phyloP scores from a whole-genome alignment of 2,329 filamentous ascomycete species.

The Aspergillus piperis region DNA sequence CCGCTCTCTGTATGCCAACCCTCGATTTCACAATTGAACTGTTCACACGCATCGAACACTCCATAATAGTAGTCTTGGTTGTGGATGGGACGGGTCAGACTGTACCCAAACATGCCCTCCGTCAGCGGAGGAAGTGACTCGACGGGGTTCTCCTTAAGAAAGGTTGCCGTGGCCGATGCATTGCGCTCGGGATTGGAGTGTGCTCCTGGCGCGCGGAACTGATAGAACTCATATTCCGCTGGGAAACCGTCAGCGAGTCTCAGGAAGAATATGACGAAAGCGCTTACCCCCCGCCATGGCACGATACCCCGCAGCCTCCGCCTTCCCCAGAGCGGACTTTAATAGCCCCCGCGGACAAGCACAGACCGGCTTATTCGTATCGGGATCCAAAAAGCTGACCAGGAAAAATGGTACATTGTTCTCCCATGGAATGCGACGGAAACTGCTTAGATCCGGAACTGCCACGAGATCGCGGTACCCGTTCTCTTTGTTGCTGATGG shows the following conservation, averaged over 20 bases:
- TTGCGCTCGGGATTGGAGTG: conserved; percentile 56
- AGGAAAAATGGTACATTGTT: conserved; percentile 82
- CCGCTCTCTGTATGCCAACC: conserved; percentile 96
- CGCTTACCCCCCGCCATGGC: conserved; percentile 85
- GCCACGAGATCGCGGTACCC: conserved; percentile 86
- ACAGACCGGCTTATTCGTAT: conserved; percentile 69
- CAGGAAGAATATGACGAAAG: too few relatives aligned
- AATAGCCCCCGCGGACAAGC: conserved; percentile 79
- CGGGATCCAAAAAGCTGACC: conserved; percentile 79
- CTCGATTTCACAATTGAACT: conserved; percentile 80
- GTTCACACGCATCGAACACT: conserved; percentile 75
- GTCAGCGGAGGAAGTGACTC: conserved; percentile 76
- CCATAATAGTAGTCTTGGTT: conserved; percentile 93
- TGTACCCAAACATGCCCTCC: conserved; percentile 96
- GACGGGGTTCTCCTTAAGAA: conserved; percentile 71
- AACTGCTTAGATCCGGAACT: conserved; percentile 74
- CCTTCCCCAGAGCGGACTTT: conserved; percentile 66
- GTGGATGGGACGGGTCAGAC: conserved; percentile 79
- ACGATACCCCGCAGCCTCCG: conserved; percentile 68
- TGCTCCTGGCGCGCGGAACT: conserved; percentile 70
- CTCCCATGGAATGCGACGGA: conserved; percentile 88
- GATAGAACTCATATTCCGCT: conserved; percentile 97
- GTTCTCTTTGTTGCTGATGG: conserved; percentile 86
- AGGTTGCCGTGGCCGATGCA: conserved; percentile 70
- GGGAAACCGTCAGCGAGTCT: conserved; percentile 16